A percentile compares a stretch with the other conserved stretches of the same genome.
phyloP scores from a whole-genome alignment of 441 rosid genomes.

The Gossypium schwendimanii region DNA sequence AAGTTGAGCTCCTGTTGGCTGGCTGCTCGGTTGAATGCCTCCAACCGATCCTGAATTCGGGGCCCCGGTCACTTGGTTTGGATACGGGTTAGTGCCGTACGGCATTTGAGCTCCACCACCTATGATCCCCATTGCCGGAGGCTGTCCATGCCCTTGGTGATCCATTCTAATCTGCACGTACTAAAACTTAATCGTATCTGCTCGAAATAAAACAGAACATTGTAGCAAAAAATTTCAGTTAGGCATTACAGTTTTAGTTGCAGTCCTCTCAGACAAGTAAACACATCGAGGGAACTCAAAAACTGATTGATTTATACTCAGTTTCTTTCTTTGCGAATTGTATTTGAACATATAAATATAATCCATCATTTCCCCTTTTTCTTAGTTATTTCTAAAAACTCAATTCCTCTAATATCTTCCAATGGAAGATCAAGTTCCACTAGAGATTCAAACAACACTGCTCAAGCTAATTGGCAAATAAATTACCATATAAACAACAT shows the following conservation, averaged over 20 bases:
- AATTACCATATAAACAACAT: neutral
- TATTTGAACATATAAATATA: neutral
- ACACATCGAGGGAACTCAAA: too few species aligned
- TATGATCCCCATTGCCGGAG: slow-evolving; percentile 36
- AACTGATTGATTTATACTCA: neutral
- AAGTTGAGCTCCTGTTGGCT: slow-evolving; percentile 48
- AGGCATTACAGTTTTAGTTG: neutral
- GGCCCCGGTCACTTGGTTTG: slow-evolving; percentile 46
- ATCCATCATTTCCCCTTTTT: neutral
- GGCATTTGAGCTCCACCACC: slow-evolving; percentile 41
- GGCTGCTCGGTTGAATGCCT: slow-evolving; percentile 36
- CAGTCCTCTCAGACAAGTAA: neutral
- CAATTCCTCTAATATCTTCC: neutral
- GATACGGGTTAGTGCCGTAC: slow-evolving; percentile 57
- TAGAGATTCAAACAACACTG: neutral
- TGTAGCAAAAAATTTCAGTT: neutral
- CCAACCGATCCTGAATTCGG: slow-evolving; percentile 37
- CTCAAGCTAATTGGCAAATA: neutral
- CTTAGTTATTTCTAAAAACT: neutral
- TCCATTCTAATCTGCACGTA: slow-evolving; percentile 45
- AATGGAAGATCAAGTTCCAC: slow-evolving; percentile 2
- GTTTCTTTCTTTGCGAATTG: neutral
- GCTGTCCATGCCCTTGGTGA: slow-evolving; percentile 74
- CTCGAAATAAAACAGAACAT: neutral
- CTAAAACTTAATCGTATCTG: slow-evolving; percentile 12